A percentile compares a stretch with the other conserved stretches of the same genome.
These are phyloP conservation scores for Adansonia rubrostipa DNA, from an alignment of 441 rosid species.

Conservation along the genomic window DNA sequence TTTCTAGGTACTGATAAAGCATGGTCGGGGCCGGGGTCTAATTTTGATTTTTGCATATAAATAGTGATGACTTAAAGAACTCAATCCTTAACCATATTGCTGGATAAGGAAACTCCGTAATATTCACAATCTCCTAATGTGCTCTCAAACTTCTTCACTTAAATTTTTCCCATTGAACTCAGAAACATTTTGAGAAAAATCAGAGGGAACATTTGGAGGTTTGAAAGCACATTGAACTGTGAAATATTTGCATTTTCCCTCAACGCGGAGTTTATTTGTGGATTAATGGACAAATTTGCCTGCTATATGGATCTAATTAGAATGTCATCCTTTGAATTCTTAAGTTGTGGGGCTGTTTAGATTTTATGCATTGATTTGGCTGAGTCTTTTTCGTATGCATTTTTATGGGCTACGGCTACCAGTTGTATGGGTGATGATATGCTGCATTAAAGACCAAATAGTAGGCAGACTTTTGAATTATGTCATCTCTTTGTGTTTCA, in stretches of 20 bases:
- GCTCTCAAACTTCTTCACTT: not conserved
- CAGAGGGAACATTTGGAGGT: not conserved
- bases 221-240: not conserved
- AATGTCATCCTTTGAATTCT: conserved; percentile 3
- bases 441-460: not conserved
- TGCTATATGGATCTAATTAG: not conserved
- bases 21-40: not conserved
- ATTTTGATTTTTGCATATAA: conserved; percentile 20
- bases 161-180: not conserved
- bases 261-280: not conserved
- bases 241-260: not conserved
- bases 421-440: not conserved
- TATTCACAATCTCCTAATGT: not conserved
- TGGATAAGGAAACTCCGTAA: conserved; percentile 3
- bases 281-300: not conserved
- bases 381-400: not conserved
- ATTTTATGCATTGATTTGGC: not conserved
- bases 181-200: not conserved
- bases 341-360: conserved; percentile 16
- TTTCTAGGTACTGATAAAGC: not conserved
- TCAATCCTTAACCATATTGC: not conserved
- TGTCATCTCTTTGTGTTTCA: not conserved
- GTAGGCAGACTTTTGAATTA: not conserved
- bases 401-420: not conserved
- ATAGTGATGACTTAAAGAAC: not conserved